Conservation (phyloP, 75 land plant genomes). For the Pseudotsuga menziesii region DNA sequence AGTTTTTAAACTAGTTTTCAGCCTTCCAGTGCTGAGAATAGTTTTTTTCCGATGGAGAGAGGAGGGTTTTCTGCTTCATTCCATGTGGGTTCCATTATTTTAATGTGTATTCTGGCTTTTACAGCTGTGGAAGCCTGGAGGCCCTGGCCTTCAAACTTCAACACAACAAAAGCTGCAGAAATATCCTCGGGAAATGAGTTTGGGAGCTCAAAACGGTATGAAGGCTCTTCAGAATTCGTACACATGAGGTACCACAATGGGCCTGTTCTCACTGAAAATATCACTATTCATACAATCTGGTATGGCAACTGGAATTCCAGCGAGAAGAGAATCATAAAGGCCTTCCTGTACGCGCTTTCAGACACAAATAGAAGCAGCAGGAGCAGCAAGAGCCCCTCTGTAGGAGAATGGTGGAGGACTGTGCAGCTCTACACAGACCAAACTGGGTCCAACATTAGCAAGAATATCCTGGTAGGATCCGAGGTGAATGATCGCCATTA, state of each 20-base stretch:
- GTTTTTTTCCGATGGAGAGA: background rate
- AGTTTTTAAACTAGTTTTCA: background rate
- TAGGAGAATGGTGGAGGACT: slow-evolving; percentile 71
- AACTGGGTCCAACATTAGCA: slow-evolving; percentile 60
- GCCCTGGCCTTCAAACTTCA: slow-evolving; percentile 19
- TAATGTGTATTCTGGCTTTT: background rate
- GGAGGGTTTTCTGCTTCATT: background rate
- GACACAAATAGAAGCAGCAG: too few species aligned
- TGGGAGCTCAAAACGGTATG: slow-evolving; percentile 66
- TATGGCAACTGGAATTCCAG: too few species aligned
- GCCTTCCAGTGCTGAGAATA: background rate
- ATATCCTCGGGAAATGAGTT: background rate
- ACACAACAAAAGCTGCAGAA: slow-evolving; percentile 1
- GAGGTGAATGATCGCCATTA: slow-evolving; percentile 22
- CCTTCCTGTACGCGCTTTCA: too few species aligned
- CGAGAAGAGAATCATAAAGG: too few species aligned
- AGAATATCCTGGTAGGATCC: slow-evolving; percentile 16
- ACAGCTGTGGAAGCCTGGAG: slow-evolving; percentile 22
- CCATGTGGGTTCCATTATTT: background rate
- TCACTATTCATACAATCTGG: too few species aligned
- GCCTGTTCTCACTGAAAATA: slow-evolving; percentile 68
- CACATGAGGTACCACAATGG: slow-evolving; percentile 86
- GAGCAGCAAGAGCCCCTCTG: slow-evolving; percentile 45
- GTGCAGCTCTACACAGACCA: too few species aligned
- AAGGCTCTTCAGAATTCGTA: slow-evolving; percentile 85